Base-by-base conservation (phyloP, 1,284 basidiomycete species). In the Puccinia polysora region DNA sequence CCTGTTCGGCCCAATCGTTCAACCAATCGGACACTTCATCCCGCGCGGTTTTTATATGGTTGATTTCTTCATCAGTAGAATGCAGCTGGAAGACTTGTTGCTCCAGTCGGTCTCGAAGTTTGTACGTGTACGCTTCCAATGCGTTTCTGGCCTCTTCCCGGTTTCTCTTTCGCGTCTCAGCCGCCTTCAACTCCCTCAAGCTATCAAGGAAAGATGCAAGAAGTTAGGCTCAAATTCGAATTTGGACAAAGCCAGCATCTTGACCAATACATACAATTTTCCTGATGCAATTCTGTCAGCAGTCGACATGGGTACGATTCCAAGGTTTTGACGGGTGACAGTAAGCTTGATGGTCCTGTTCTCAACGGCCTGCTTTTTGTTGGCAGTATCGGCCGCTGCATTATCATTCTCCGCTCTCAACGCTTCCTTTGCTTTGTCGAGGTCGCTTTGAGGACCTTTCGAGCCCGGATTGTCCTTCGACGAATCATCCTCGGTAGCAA, bases 71-170 rank as follows among this genome's bases (percentile, higher is more conserved):
- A 10, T 84, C 81, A 74, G 86, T 88, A 50, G 88, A 91, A 79
- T 87, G 94, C 78, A 88, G 87, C 79, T 85, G 85, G 81, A 92
- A 89, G 18, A 89, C 88, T 18, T 45, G 7, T 47, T 87, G 85
- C 30, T 87, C 85, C 8, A 97, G 82, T 28, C 93, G 83, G 78
- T 94, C 93, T 25, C 91, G 87, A 38, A 97, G 82, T 71, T 88
- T 86, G 82, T 99, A 99, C 20, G 97, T 81, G 80, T 94, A 95
- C 30, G 88, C 86, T 81, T 99, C 96, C 70, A 99, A 86, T 32
- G 85, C 84, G 81, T 99, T 99, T 69, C 88, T 85, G 1, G 91
- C 90, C 80, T 97, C 95, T 78, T 95, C 95, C 62, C 87, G 86
- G 65, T 86, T 85, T 32, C 83, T 84, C 78, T 91, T 92, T 20